These are phyloP conservation scores for Epithele typhae DNA, from an alignment of 768 basidiomycete species.

Conservation along the genomic window DNA sequence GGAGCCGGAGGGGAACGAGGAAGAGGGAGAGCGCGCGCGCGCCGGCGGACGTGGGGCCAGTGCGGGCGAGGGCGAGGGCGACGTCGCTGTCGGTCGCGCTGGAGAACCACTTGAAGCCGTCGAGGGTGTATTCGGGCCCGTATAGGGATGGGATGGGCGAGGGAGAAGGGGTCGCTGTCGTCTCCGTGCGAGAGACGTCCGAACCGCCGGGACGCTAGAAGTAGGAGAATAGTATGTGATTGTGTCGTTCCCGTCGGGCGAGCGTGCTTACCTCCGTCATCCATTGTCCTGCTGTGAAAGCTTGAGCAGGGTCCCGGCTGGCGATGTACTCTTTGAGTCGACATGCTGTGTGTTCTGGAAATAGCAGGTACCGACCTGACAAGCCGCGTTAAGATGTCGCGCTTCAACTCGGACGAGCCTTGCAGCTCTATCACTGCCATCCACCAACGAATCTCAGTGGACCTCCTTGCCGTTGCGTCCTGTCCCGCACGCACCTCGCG, in stretches of 20 bases:
- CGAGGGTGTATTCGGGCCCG: slow-evolving; percentile 51
- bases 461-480: not conserved
- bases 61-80: slow-evolving; percentile 69
- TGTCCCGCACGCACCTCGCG: slow-evolving; percentile 39
- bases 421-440: slow-evolving; percentile 55
- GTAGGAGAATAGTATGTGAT: too few species aligned
- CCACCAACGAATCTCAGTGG: not conserved
- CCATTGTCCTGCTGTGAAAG: slow-evolving; percentile 79
- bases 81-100: slow-evolving; percentile 76
- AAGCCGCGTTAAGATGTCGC: slow-evolving; percentile 52
- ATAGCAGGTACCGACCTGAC: slow-evolving; percentile 41
- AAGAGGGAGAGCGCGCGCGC: slow-evolving; percentile 71
- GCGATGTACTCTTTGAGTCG: not conserved
- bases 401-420: slow-evolving; percentile 57
- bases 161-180: slow-evolving; percentile 42
- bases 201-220: slow-evolving; percentile 67
- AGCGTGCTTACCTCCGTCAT: slow-evolving; percentile 67
- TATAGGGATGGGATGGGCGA: slow-evolving; percentile 26
- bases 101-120: slow-evolving; percentile 84
- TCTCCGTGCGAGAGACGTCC: slow-evolving; percentile 73
- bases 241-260: too few species aligned
- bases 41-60: slow-evolving; percentile 50
- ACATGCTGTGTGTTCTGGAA: not conserved
- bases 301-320: slow-evolving; percentile 57
- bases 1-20: slow-evolving; percentile 57